Evolutionary conservation across 768 basidiomycete species (phyloP).

Genomic region (Pisolithus orientalis): DNA sequence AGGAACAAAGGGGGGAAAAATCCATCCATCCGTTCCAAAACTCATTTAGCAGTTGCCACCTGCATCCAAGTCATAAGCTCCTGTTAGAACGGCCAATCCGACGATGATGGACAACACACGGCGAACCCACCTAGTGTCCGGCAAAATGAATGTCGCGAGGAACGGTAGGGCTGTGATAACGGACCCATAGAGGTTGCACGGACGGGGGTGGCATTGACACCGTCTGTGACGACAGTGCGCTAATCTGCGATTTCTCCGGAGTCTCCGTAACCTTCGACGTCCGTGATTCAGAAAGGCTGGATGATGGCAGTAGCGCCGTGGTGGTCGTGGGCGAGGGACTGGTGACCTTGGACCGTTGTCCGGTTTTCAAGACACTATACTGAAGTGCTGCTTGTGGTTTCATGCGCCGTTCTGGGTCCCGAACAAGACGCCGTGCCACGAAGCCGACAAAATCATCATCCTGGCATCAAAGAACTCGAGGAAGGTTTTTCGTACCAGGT

Average conservation of each 20-base stretch:
- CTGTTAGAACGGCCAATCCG: constrained; percentile 28
- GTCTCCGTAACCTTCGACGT: constrained; percentile 62
- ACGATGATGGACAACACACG: constrained; percentile 45
- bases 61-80: constrained; percentile 33
- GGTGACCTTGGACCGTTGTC: constrained; percentile 47
- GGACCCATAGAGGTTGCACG: constrained; percentile 55
- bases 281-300: constrained; percentile 47
- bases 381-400: constrained; percentile 91
- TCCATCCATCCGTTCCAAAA: constrained; percentile 7
- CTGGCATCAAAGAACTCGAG: constrained; percentile 83
- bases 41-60: constrained; percentile 29
- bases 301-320: constrained; percentile 53
- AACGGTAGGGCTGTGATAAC: constrained; percentile 58
- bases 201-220: constrained; percentile 46
- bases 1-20: constrained; percentile 4
- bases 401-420: constrained; percentile 95
- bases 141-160: constrained; percentile 70
- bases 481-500: constrained; percentile 85
- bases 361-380: constrained; percentile 79
- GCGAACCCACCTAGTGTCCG: constrained; percentile 66
- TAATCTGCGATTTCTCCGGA: constrained; percentile 85
- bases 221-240: constrained; percentile 48
- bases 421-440: constrained; percentile 89
- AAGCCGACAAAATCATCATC: constrained; percentile 97
- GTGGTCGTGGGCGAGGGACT: constrained; percentile 39